Base-by-base conservation (phyloP, 768 basidiomycete genomes). In the Termitomyces sp. region DNA sequence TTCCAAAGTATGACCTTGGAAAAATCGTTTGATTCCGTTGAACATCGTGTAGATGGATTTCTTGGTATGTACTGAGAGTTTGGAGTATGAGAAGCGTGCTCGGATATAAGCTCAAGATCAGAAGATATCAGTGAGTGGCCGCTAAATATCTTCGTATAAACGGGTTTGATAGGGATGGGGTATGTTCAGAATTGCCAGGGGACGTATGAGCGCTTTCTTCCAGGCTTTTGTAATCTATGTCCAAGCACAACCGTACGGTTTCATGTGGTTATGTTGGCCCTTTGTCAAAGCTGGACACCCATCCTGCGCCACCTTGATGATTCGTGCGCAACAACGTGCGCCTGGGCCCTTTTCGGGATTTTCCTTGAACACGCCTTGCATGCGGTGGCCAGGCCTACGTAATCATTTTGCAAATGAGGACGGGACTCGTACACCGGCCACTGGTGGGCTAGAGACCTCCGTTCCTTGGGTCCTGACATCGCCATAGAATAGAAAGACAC, bases 241-340 rank as follows among this genome's bases (percentile, higher is more conserved):
- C 54, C 55, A 55, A 59, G 49, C 58, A 44, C 25, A 37, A n/a
- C n/a, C n/a, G n/a, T 19, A 3, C 14, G 8, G 6, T 19, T 53
- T 54, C 54, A 55, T 50, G 54, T 59, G 58, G 39, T 42, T 40
- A 50, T 25, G 32, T 27, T 48, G 9, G 45, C 23, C 54, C 58
- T 47, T 59, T 59, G 58, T 59, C 58, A 47, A 46, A 35, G 28
- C 53, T 25, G 35, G 49, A 49, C 54, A 34, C 28, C n/a, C 9
- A 3, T 17, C 47, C 25, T 2, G 19, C 14, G 25, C 28, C 49
- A 34, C 34, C 23, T 12, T n/a, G 19, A 46, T 17, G 34, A 5
- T 48, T 40, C n/a, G 19, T 19, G 7, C 10, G 17, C 14, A 27
- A 52, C 58, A 59, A 52, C 52, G 37, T 16, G 9, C 28, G 37